Evolutionary conservation across 306 rosid species (phyloP), one percentile per base, ranked within the genome.

Genomic region (Pyrus bretschneideri): DNA sequence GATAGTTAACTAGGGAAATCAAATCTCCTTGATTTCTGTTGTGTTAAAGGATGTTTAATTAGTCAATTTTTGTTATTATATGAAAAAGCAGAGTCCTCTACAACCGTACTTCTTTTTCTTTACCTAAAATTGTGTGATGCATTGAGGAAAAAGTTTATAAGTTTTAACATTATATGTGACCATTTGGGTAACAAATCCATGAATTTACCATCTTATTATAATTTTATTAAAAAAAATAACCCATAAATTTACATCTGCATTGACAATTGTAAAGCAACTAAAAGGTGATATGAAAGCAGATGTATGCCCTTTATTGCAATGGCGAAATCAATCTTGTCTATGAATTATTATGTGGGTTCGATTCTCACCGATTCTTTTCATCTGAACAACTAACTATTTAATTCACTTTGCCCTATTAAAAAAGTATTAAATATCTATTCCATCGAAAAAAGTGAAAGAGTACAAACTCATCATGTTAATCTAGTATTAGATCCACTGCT

Each of bases 21-120:
- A 49, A 49, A 71, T 29, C 49, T 52, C 75, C 64, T 71, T 54
- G 64, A 21, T 31, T 30, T 70, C 63, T 70, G 74, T 69, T 27
- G 31, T 69, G 40, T 27, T 49, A 49, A 5, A 49, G 21, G 55
- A 5, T 49, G 21, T n/a, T 21, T n/a, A 22, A 57, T 57, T 57
- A 11, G 29, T 57, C 62, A 57, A 57, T n/a, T 57, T n/a, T n/a
- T 57, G 62, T 57, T 57, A n/a, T 9, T 57, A 22, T n/a, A 57
- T 57, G 61, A 21, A 57, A 45, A 71, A 71, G 59, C 38, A 8
- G 17, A 69, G 73, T 44, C 73, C 17, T 13, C 66, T 5, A 27
- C 38, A 27, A 49, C 42, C 11, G 74, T 49, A 49, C 25, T 9
- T 22, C 12, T 8, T 59, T 57, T 57, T 57, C 55, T 49, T 57